phyloP scores from a whole-genome alignment of 2,329 filamentous ascomycete species.

The Tolypocladium pustulatum region DNA sequence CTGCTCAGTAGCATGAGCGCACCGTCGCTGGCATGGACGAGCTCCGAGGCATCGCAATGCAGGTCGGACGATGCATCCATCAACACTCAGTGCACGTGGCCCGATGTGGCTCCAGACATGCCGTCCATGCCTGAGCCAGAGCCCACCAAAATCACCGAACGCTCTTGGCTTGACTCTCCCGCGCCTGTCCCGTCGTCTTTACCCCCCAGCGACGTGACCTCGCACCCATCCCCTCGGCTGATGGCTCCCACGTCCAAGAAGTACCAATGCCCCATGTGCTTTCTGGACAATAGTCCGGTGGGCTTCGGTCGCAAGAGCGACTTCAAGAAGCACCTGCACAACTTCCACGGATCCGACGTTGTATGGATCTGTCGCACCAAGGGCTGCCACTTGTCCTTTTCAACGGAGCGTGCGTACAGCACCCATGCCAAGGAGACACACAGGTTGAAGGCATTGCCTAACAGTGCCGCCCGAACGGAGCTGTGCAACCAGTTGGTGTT shows the following conservation, averaged over 20 bases:
- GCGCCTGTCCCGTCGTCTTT: slow-evolving; percentile 24
- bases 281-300: slow-evolving; percentile 32
- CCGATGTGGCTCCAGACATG: slow-evolving; percentile 21
- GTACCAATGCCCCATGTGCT: slow-evolving; percentile 35
- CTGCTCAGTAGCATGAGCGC: slow-evolving; percentile 29
- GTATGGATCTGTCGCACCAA: slow-evolving; percentile 32
- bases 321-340: slow-evolving; percentile 38
- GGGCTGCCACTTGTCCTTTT: slow-evolving; percentile 30
- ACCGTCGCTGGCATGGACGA: slow-evolving; percentile 30
- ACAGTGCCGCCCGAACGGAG: slow-evolving; percentile 28
- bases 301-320: slow-evolving; percentile 36
- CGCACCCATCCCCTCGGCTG: slow-evolving; percentile 24
- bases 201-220: slow-evolving; percentile 20
- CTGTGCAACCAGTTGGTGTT: slow-evolving; percentile 33
- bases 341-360: slow-evolving; percentile 32
- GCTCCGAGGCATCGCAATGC: slow-evolving; percentile 28
- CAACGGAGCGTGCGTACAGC: slow-evolving; percentile 33
- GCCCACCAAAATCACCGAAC: slow-evolving; percentile 20
- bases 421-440: slow-evolving; percentile 32
- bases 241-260: slow-evolving; percentile 28
- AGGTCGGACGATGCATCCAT: slow-evolving; percentile 28
- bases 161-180: slow-evolving; percentile 30
- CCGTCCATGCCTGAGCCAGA: slow-evolving; percentile 24
- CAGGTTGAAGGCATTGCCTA: slow-evolving; percentile 28
- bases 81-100: slow-evolving; percentile 27